These are phyloP conservation scores for Yamadazyma triangularis DNA, from an alignment of 1,139 yeast genomes.

Conservation along the genomic window DNA sequence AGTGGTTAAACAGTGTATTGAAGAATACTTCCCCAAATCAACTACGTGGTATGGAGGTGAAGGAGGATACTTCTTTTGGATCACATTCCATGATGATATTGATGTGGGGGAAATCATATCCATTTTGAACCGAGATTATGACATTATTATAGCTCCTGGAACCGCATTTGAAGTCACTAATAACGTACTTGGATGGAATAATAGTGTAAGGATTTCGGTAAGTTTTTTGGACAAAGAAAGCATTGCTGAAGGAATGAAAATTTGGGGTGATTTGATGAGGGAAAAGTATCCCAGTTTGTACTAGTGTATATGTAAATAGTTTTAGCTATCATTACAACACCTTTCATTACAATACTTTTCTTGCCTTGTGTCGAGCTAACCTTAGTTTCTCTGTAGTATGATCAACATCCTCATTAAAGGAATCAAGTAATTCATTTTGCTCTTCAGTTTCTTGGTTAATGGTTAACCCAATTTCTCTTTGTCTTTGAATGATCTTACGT, in stretches of 20 bases:
- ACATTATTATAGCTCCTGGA: constrained; percentile 70
- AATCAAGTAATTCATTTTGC: constrained; percentile 72
- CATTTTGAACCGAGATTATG: constrained; percentile 33
- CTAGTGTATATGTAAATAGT: no score
- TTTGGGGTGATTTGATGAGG: constrained; percentile 48
- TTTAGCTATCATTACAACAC: no score
- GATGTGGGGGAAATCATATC: constrained; percentile 43
- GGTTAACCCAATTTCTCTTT: constrained; percentile 66
- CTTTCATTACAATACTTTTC: constrained; percentile 24
- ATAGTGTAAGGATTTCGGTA: constrained; percentile 58
- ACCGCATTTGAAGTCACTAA: constrained; percentile 70
- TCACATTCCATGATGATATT: constrained; percentile 50
- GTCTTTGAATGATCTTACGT: constrained; percentile 56
- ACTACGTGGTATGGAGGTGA: constrained; percentile 58
- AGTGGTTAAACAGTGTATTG: constrained; percentile 35
- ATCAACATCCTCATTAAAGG: constrained; percentile 61
- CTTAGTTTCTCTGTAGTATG: constrained; percentile 55
- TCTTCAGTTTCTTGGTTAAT: constrained; percentile 71
- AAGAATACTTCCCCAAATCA: constrained; percentile 40
- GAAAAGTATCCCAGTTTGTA: constrained; percentile 1
- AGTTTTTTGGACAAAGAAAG: constrained; percentile 50
- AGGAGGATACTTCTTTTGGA: constrained; percentile 92
- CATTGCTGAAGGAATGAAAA: constrained; percentile 52
- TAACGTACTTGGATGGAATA: constrained; percentile 58
- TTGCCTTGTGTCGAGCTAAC: constrained; percentile 59